Conservation (phyloP, 1,284 basidiomycete genomes). For the Apiotrichum akiyoshidainum region DNA sequence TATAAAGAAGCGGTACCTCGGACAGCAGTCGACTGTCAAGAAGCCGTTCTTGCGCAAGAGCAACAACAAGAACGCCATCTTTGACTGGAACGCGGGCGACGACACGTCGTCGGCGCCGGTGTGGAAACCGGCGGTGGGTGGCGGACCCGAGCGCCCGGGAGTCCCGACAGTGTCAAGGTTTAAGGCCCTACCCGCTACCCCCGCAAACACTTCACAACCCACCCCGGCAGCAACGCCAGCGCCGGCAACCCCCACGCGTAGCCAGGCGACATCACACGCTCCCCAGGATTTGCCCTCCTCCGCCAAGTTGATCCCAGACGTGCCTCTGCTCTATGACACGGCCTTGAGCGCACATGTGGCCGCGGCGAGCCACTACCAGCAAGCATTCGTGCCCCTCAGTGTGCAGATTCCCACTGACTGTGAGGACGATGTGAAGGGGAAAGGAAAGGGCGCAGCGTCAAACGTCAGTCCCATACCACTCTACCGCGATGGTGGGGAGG, state of each 20-base stretch:
- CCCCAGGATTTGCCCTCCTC: background rate
- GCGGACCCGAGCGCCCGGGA: no score
- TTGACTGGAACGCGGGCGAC: conserved; percentile 94
- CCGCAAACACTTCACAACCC: no score
- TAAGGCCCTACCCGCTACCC: no score
- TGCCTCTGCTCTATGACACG: conserved; percentile 34
- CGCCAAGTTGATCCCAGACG: background rate
- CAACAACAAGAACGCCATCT: conserved; percentile 89
- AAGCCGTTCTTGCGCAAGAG: conserved; percentile 89
- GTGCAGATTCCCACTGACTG: background rate
- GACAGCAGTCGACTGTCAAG: conserved; percentile 66
- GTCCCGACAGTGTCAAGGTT: no score
- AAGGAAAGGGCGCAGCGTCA: background rate
- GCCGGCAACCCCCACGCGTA: background rate
- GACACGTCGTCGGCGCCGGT: conserved; percentile 66
- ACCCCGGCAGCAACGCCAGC: background rate
- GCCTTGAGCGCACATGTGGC: conserved; percentile 34
- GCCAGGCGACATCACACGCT: background rate
- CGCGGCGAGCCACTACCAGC: conserved; percentile 32
- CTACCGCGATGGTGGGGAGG: background rate
- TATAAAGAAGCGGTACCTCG: conserved; percentile 83
- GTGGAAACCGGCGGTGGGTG: conserved; percentile 1
- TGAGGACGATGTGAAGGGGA: no score
- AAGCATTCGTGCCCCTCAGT: conserved; percentile 34
- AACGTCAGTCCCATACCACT: background rate